Evolutionary conservation across 1,139 yeast species (phyloP).

Genomic region (Citeromyces siamensis): DNA sequence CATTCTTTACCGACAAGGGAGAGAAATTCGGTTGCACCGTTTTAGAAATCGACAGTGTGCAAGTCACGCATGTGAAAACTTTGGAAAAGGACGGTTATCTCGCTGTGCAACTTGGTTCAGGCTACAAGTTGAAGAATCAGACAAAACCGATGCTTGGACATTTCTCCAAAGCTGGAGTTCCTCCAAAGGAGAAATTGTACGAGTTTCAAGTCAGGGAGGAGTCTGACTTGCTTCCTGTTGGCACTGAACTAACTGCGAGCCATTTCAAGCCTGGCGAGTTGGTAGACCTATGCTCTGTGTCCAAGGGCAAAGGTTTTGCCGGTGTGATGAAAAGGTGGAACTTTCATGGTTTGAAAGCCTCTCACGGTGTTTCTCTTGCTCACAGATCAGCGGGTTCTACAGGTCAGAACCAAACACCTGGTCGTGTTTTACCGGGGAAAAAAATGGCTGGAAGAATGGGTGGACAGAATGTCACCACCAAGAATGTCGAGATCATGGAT

Average conservation of each 20-base stretch:
- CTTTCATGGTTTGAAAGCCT: constrained; percentile 82
- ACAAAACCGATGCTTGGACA: constrained; percentile 63
- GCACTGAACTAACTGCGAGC: constrained; percentile 71
- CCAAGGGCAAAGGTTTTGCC: constrained; percentile 95
- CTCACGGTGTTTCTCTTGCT: constrained; percentile 92
- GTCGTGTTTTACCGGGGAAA: constrained; percentile 92
- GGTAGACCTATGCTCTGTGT: constrained; percentile 66
- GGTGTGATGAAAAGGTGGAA: constrained; percentile 98
- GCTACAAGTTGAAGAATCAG: constrained; percentile 55
- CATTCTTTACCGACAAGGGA: constrained; percentile 69
- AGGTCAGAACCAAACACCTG: constrained; percentile 93
- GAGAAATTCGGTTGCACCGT: constrained; percentile 70
- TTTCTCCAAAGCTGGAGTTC: constrained; percentile 66
- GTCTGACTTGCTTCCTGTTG: constrained; percentile 59
- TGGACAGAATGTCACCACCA: constrained; percentile 56
- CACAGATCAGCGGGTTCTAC: constrained; percentile 97
- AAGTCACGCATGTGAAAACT: constrained; percentile 68
- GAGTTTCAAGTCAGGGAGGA: constrained; percentile 72
- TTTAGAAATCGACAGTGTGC: constrained; percentile 77
- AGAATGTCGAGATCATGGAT: constrained; percentile 66
- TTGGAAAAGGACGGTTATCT: constrained; percentile 60
- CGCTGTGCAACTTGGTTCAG: constrained; percentile 85
- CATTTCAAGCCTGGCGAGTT: constrained; percentile 75
- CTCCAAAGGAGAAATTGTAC: constrained; percentile 65
- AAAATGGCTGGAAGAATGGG: constrained; percentile 99